Evolutionary conservation across 2,329 filamentous ascomycete genomes (phyloP).

Genomic region (Epichloe elymi): DNA sequence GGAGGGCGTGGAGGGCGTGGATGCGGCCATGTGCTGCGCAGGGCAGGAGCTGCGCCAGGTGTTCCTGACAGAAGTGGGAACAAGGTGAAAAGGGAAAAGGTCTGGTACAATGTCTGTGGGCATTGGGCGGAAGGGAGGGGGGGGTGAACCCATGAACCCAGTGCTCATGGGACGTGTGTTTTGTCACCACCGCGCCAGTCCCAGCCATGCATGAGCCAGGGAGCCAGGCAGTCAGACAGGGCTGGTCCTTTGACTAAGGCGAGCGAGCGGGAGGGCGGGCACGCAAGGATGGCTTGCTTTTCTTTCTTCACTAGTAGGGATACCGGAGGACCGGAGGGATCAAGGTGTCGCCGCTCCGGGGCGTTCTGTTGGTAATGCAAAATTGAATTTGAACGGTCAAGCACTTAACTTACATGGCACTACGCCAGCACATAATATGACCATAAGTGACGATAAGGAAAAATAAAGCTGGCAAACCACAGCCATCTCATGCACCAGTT

Average conservation of each 20-base stretch:
- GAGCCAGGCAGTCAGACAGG: background rate
- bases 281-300: conserved; percentile 3
- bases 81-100: too few relatives aligned
- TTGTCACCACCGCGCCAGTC: background rate
- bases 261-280: conserved; percentile 1
- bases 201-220: background rate
- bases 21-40: background rate
- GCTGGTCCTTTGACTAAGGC: conserved; percentile 1
- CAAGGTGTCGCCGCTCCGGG: background rate
- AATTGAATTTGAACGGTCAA: too few relatives aligned
- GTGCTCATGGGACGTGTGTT: background rate
- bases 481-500: too few relatives aligned
- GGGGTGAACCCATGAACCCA: background rate
- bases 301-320: conserved; percentile 1
- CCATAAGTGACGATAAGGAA: too few relatives aligned
- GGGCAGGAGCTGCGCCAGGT: background rate
- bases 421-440: too few relatives aligned
- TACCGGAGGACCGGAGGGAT: background rate
- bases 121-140: background rate
- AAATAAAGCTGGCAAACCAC: too few relatives aligned
- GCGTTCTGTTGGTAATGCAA: too few relatives aligned
- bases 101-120: background rate
- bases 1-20: background rate
- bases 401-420: too few relatives aligned
- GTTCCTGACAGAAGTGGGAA: background rate